A percentile compares a stretch with the other conserved stretches of the same genome.
phyloP scores from a whole-genome alignment of 2,329 filamentous ascomycete species.

The Trichothecium roseum region DNA sequence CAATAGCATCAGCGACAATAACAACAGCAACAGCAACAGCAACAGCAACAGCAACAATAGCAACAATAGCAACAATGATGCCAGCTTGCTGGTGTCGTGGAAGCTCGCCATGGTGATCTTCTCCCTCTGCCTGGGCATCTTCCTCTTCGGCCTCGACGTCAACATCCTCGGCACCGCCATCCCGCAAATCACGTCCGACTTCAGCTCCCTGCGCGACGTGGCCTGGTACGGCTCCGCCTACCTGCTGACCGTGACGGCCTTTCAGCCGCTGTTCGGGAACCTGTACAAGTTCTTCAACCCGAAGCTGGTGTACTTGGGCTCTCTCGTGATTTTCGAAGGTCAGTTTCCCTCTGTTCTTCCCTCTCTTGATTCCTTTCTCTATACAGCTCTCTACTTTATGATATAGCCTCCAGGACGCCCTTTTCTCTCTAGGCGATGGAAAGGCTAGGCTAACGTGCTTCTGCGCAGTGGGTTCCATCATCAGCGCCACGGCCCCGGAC shows the following conservation, averaged over 20 bases:
- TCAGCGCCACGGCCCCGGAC: constrained; percentile 32
- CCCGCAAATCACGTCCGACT: constrained; percentile 5
- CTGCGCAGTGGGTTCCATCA: constrained; percentile 29
- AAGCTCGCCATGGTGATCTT: constrained; percentile 11
- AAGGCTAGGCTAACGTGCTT: too few relatives aligned
- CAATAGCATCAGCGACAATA: too few relatives aligned
- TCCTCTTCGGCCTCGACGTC: constrained; percentile 29
- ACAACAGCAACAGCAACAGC: too few relatives aligned
- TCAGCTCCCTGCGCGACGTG: constrained; percentile 5
- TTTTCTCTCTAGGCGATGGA: not conserved
- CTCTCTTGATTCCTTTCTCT: too few relatives aligned
- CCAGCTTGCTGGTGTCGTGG: too few relatives aligned
- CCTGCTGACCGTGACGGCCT: constrained; percentile 35
- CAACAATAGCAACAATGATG: too few relatives aligned
- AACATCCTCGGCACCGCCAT: constrained; percentile 15
- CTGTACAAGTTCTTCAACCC: constrained; percentile 40
- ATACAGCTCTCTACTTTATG: not conserved
- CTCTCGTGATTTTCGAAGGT: constrained; percentile 30
- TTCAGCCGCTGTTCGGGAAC: constrained; percentile 39
- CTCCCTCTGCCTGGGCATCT: constrained; percentile 10
- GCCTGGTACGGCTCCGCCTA: constrained; percentile 40
- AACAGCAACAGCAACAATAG: too few relatives aligned
- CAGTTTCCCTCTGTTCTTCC: too few relatives aligned
- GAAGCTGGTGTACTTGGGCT: constrained; percentile 31
- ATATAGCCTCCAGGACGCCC: not conserved